Evolutionary conservation across 1,284 basidiomycete genomes (phyloP).

Genomic region (Cutaneotrichosporon curvatum): DNA sequence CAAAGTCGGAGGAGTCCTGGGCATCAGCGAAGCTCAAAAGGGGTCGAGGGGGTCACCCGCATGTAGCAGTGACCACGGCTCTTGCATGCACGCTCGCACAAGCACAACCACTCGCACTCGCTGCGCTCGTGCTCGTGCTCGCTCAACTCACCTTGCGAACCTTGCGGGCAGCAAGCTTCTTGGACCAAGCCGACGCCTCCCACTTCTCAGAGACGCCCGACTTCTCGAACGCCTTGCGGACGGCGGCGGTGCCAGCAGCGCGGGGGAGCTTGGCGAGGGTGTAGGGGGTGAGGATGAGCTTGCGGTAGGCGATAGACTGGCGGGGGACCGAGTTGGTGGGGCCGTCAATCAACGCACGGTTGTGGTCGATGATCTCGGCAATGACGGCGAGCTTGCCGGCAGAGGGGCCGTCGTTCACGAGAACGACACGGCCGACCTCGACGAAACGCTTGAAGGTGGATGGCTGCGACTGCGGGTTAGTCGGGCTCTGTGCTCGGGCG

Average conservation of each 20-base stretch:
- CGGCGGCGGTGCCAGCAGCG: slow-evolving; percentile 68
- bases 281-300: slow-evolving; percentile 86
- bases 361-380: slow-evolving; percentile 98
- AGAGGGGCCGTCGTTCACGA: slow-evolving; percentile 81
- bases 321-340: slow-evolving; percentile 85
- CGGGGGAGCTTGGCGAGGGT: slow-evolving; percentile 80
- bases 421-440: slow-evolving; percentile 97
- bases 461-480: slow-evolving; percentile 43
- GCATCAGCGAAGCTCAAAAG: slow-evolving; percentile 5
- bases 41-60: neutral
- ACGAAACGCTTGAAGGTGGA: slow-evolving; percentile 96
- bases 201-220: slow-evolving; percentile 55
- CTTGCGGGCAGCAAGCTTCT: slow-evolving; percentile 73
- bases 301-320: slow-evolving; percentile 84
- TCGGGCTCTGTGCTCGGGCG: no score
- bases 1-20: slow-evolving; percentile 73
- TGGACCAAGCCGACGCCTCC: slow-evolving; percentile 75
- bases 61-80: no score
- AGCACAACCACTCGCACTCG: neutral
- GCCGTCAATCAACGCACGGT: slow-evolving; percentile 93
- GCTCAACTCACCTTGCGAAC: slow-evolving; percentile 55
- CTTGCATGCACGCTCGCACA: no score
- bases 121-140: neutral
- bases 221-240: slow-evolving; percentile 82
- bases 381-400: slow-evolving; percentile 90